These are phyloP conservation scores for Isatis tinctoria DNA, from an alignment of 345 rosid species.

Conservation along the genomic window DNA sequence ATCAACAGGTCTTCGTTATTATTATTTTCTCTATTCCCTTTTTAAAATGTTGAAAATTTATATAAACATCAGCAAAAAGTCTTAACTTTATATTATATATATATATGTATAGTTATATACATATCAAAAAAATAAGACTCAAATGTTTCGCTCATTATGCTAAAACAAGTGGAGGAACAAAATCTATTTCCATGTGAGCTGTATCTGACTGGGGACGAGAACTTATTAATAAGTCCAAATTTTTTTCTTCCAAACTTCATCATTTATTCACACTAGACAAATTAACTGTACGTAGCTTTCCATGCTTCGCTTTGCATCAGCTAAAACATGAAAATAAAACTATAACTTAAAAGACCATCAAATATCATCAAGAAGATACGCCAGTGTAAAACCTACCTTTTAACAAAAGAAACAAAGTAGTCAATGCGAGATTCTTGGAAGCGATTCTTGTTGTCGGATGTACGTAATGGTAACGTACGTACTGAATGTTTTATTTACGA, in stretches of 20 bases:
- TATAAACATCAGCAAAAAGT: background rate
- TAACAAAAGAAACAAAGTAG: background rate
- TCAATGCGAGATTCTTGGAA: background rate
- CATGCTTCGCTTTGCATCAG: background rate
- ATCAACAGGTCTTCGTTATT: background rate
- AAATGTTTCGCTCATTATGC: background rate
- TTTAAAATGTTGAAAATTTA: background rate
- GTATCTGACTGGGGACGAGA: conserved; percentile 5
- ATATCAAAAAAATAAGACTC: background rate
- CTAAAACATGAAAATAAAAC: background rate
- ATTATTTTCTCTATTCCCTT: background rate
- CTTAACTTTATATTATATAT: background rate
- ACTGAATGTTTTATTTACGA: background rate
- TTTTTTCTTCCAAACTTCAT: background rate
- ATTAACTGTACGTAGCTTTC: background rate
- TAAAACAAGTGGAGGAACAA: background rate
- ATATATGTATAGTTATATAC: no score
- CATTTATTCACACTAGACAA: conserved; percentile 16
- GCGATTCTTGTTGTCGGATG: conserved; percentile 5
- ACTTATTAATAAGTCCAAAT: conserved; percentile 18
- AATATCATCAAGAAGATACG: background rate
- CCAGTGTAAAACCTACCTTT: background rate
- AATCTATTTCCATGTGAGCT: conserved; percentile 14
- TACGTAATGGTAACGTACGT: background rate
- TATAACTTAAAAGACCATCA: background rate